Conservation (phyloP, 495 filamentous ascomycete species). For the Tuber melanosporum region DNA sequence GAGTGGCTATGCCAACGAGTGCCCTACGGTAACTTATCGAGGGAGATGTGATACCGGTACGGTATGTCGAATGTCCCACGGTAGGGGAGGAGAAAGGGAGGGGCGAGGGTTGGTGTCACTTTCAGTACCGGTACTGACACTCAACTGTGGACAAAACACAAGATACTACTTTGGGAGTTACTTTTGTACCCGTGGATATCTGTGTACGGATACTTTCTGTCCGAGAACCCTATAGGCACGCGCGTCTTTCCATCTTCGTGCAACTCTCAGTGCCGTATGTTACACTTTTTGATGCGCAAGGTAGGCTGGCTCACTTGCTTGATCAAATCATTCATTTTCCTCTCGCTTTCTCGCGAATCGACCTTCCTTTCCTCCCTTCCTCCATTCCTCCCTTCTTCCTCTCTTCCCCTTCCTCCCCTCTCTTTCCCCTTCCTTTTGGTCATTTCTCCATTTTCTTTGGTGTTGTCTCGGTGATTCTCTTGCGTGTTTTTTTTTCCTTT, state of each 20-base stretch:
- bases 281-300: slow-evolving; percentile 8
- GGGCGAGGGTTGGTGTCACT: slow-evolving; percentile 6
- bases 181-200: slow-evolving; percentile 1
- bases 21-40: not conserved
- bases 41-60: slow-evolving; percentile 7
- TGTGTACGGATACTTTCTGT: slow-evolving; percentile 8
- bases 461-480: slow-evolving; percentile 18
- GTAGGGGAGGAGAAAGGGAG: not conserved
- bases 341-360: not conserved
- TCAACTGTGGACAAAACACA: not conserved
- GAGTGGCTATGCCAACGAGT: not conserved
- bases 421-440: slow-evolving; percentile 18
- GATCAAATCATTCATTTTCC: not conserved
- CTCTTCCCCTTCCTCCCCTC: slow-evolving; percentile 5
- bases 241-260: slow-evolving; percentile 29
- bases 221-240: slow-evolving; percentile 15
- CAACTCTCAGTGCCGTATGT: slow-evolving; percentile 12
- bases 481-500: not conserved
- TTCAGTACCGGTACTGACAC: not conserved
- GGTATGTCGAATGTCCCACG: slow-evolving; percentile 6
- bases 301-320: slow-evolving; percentile 15
- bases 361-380: not conserved
- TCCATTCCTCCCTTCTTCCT: not conserved
- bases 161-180: not conserved
- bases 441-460: slow-evolving; percentile 27